Evolutionary conservation across 2,329 filamentous ascomycete species (phyloP), one percentile per base, ranked within the genome.

Genomic region (Fusarium sp.): DNA sequence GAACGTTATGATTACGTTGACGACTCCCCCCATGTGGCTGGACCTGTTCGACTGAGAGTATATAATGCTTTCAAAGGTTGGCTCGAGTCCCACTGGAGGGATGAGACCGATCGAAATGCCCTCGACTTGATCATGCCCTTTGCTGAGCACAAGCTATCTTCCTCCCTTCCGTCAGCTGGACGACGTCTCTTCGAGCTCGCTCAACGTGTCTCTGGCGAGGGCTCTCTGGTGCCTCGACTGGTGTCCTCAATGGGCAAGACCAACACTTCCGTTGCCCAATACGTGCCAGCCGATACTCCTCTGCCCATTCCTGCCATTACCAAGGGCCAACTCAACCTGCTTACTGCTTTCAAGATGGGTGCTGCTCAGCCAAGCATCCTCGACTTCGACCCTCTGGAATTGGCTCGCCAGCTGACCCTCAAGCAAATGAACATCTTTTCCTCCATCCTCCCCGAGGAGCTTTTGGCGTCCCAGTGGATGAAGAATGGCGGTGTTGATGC

Each of bases 11-110:
- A 97, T 56, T 97, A 97, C 68, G 90, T 97, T 33, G 90, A 87
- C 11, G 90, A 95, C 57, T 90, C 88, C 43, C 85, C 88, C 19
- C 84, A 88, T 55, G 77, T 93, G 61, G 88, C 93, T 19, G 85
- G 83, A 3, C 92, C 94, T 0, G 94, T 98, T 19, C 88, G 93
- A 46, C 80, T 99, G 43, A 87, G 95, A 47, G 92, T 98, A 2
- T 98, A 96, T 80, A 98, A 99, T 73, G 89, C 93, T 53, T 92
- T 99, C 82, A 99, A 99, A 76, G 91, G 91, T 37, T 99, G 95
- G 95, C 80, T 99, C 17, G 95, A 98, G 78, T 95, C 91, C 7
- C 93, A 99, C 76, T 99, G 95, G 94, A 87, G 90, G 43, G 87
- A 92, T 62, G 87, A 92, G 56, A 87, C 88, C 10, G 95, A 99